Base-by-base conservation (phyloP, 2,329 filamentous ascomycete species). In the Penicillium sp. region DNA sequence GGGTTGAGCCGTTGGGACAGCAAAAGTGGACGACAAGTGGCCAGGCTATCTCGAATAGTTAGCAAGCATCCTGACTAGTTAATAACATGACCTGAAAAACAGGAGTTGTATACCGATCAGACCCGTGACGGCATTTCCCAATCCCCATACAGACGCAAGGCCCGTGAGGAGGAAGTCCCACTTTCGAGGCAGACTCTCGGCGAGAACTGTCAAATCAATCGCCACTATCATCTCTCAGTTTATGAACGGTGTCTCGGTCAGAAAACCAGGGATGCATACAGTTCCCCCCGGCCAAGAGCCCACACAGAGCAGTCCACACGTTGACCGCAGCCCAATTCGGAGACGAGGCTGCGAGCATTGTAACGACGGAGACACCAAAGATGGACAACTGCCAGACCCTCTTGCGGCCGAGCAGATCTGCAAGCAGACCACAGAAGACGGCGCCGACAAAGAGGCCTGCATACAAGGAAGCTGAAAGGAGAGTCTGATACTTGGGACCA, bases 21-120 rank as follows among this genome's bases (percentile, higher is more conserved):
- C 79, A 82, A 69, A 74, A 85, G 60, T 82, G 82, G 21, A 68
- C 69, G 30, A 86, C 64, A 67, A 82, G 85, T 0, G 75, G 83
- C 84, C 84, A 86, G 2, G 84, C 84, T 54, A 85, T 83, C 13
- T 82, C 81, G 21, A 84, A 73, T 2, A 84, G 73, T 59, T 84
- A 82, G 6, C 15, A 29, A 1, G 21, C 21, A 21, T 21, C 21
- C 21, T 2, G 21, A 21, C 21, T 21, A 21, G 21, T 21, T 2
- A 21, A 21, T 21, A 21, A 15, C 15, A 35, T 30, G 9, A 3
- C 3, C 21, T 13, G 19, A 38, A 2, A 38, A 1, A 1, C 9
- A 13, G 4, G 35, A 11, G 35, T 9, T 38, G 9, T 11, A 5
- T 53, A 53, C 50, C 35, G 13, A 54, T 54, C 9, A 54, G 51